Evolutionary conservation across 23 red algal species (phyloP).

Genomic region (Gracilaria domingensis): DNA sequence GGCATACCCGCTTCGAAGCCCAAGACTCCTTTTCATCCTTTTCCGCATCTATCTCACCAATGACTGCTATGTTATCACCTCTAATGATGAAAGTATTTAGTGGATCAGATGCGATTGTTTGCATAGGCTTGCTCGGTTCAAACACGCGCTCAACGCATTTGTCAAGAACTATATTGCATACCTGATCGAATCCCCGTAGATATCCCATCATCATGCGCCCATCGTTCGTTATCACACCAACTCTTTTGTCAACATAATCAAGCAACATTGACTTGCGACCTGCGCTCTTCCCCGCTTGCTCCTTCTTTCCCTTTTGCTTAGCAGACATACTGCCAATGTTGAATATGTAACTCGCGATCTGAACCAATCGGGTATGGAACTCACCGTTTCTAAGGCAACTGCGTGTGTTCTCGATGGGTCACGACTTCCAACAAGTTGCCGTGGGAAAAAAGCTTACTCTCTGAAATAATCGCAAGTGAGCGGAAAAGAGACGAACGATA

Average conservation of each 20-base stretch:
- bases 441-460: not conserved
- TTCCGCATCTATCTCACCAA: constrained; percentile 68
- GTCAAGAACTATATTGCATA: constrained; percentile 70
- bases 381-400: not conserved
- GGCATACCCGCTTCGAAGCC: constrained; percentile 39
- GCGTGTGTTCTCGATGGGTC: not conserved
- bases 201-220: constrained; percentile 61
- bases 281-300: constrained; percentile 2
- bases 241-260: constrained; percentile 72
- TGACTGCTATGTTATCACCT: constrained; percentile 77
- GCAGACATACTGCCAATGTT: constrained; percentile 5
- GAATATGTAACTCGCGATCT: not conserved
- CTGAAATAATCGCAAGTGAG: not conserved
- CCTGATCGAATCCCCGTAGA: constrained; percentile 73
- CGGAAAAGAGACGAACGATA: too few relatives aligned
- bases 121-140: constrained; percentile 34
- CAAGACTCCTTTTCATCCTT: constrained; percentile 60
- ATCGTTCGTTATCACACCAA: constrained; percentile 77
- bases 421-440: not conserved
- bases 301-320: constrained; percentile 29
- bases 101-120: constrained; percentile 39
- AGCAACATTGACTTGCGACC: constrained; percentile 61
- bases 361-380: not conserved
- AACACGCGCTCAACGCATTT: constrained; percentile 73
- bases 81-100: constrained; percentile 67